Evolutionary conservation across 805 yeast genomes (phyloP).

Genomic region (Metschnikowia picachoensis): DNA sequence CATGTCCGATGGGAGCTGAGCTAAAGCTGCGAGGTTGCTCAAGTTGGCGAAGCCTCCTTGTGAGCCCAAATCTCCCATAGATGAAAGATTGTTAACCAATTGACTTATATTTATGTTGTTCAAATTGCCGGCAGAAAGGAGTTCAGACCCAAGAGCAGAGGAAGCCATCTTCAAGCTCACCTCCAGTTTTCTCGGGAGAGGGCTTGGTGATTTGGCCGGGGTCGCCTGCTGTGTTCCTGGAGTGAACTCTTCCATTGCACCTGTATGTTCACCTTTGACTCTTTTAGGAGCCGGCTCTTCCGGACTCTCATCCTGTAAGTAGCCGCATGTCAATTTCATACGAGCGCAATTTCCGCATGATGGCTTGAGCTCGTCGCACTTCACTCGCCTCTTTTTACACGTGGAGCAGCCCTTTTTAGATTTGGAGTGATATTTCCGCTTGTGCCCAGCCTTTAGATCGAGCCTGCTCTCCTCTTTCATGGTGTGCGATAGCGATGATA

Average conservation of each 20-base stretch:
- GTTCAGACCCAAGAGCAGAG: constrained; percentile 12
- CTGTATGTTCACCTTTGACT: constrained; percentile 1
- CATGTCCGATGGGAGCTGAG: constrained; percentile 40
- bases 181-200: constrained; percentile 5
- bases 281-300: constrained; percentile 10
- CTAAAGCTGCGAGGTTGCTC: constrained; percentile 39
- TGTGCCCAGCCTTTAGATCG: constrained; percentile 39
- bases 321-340: constrained; percentile 75
- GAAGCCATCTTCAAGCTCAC: constrained; percentile 5
- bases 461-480: constrained; percentile 12
- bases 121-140: constrained; percentile 32
- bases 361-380: constrained; percentile 88
- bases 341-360: constrained; percentile 73
- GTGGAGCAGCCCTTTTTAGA: constrained; percentile 86
- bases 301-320: constrained; percentile 25
- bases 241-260: constrained; percentile 1
- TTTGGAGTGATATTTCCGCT: constrained; percentile 85
- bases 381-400: constrained; percentile 85
- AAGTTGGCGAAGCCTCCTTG: constrained; percentile 38
- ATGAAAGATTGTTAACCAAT: constrained; percentile 37
- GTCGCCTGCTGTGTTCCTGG: constrained; percentile 23
- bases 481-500: not conserved
- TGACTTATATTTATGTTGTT: constrained; percentile 42
- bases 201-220: constrained; percentile 24
- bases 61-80: constrained; percentile 32